Conservation (phyloP, 108 stramenopile genomes). For the Licmophora abbreviata region DNA sequence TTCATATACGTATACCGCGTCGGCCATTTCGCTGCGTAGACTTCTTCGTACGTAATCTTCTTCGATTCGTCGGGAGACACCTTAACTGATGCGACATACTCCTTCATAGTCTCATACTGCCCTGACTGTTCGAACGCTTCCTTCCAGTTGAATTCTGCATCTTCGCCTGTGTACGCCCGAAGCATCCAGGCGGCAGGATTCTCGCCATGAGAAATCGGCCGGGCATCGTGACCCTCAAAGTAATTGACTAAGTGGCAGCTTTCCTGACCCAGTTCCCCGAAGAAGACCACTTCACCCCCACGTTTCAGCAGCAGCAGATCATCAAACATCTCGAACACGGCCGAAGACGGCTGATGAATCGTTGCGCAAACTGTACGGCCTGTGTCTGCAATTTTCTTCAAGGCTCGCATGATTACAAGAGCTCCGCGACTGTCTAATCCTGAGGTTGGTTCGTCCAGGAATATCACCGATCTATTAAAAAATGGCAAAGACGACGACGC, state of each 20-base stretch:
- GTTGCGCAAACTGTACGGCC: conserved; percentile 58
- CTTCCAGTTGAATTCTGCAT: no score
- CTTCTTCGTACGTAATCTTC: no score
- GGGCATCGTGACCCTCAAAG: conserved; percentile 21
- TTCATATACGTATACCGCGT: no score
- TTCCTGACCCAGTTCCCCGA: conserved; percentile 40
- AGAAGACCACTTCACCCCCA: conserved; percentile 56
- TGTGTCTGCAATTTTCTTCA: conserved; percentile 31
- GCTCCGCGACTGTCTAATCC: conserved; percentile 69
- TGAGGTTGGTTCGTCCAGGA: conserved; percentile 22
- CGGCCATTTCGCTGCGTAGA: no score
- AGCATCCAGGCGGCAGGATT: conserved; percentile 88
- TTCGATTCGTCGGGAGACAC: no score
- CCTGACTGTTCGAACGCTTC: no score
- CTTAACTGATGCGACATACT: no score
- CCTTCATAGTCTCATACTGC: no score
- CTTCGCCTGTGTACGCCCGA: conserved; percentile 30
- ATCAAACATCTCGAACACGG: conserved; percentile 62
- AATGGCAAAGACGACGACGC: no score
- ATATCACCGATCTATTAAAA: no score
- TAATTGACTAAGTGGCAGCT: conserved; percentile 36
- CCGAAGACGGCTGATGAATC: conserved; percentile 70
- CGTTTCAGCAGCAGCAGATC: conserved; percentile 42
- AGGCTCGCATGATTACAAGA: conserved; percentile 35
- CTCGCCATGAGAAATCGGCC: conserved; percentile 29